Evolutionary conservation across 2,329 filamentous ascomycete genomes (phyloP).

Genomic region (Lasiodiplodia hormozganensis): DNA sequence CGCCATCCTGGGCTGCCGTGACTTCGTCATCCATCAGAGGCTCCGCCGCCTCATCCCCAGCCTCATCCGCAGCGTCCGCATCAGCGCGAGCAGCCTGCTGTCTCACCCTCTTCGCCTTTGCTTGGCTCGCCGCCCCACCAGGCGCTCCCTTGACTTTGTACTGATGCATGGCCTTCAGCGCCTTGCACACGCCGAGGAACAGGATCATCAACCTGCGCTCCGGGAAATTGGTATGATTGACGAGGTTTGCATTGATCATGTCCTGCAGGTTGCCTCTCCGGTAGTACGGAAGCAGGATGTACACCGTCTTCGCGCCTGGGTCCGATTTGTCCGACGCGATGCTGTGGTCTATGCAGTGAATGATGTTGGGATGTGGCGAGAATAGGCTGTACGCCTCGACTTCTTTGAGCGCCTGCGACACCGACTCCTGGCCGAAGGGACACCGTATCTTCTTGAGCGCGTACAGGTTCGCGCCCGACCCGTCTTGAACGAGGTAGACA

Average conservation of each 20-base stretch:
- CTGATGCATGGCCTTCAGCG: slow-evolving; percentile 88
- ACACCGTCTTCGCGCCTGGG: slow-evolving; percentile 85
- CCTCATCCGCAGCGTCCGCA: slow-evolving; percentile 61
- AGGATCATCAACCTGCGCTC: slow-evolving; percentile 86
- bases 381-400: slow-evolving; percentile 97
- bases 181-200: slow-evolving; percentile 90
- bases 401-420: slow-evolving; percentile 93
- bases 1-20: slow-evolving; percentile 69
- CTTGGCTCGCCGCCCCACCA: slow-evolving; percentile 56
- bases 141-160: slow-evolving; percentile 71
- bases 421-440: slow-evolving; percentile 95
- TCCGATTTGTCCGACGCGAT: slow-evolving; percentile 75
- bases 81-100: slow-evolving; percentile 64
- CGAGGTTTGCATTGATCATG: slow-evolving; percentile 96
- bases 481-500: slow-evolving; percentile 97
- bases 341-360: slow-evolving; percentile 81
- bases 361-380: slow-evolving; percentile 81
- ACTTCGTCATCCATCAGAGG: slow-evolving; percentile 84
- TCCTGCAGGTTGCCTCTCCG: slow-evolving; percentile 94
- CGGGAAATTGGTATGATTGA: slow-evolving; percentile 91
- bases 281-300: slow-evolving; percentile 96
- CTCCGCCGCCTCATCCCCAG: slow-evolving; percentile 77
- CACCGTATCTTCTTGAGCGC: slow-evolving; percentile 99
- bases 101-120: slow-evolving; percentile 62
- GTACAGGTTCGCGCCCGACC: slow-evolving; percentile 79